A percentile compares a stretch with the other conserved stretches of the same genome.
phyloP scores from a whole-genome alignment of 2,329 filamentous ascomycete species.

The Camillea tinctor region DNA sequence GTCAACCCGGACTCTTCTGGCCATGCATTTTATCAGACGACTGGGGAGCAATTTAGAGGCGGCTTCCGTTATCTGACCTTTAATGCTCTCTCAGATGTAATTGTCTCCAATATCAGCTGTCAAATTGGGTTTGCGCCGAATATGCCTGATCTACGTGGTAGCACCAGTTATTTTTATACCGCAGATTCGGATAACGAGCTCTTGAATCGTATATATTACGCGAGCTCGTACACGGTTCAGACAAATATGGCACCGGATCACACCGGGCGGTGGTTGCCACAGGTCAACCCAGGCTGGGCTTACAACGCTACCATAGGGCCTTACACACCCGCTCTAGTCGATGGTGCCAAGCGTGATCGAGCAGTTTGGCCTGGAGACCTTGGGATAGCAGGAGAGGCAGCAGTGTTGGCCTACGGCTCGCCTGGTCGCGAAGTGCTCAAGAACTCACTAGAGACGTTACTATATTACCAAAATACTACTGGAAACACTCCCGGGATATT shows the following conservation, averaged over 20 bases:
- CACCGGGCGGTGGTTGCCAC: constrained; percentile 31
- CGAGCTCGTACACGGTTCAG: constrained; percentile 39
- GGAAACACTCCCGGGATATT: constrained; percentile 12
- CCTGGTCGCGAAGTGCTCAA: constrained; percentile 43
- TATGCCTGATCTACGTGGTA: constrained; percentile 39
- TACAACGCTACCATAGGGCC: constrained; percentile 35
- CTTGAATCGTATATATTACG: constrained; percentile 47
- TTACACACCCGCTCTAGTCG: constrained; percentile 36
- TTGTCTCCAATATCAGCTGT: constrained; percentile 26
- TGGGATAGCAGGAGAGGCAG: constrained; percentile 50
- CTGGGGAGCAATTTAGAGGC: constrained; percentile 38
- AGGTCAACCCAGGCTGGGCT: constrained; percentile 41
- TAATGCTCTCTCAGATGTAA: constrained; percentile 21
- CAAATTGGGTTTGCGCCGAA: constrained; percentile 33
- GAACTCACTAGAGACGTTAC: constrained; percentile 44
- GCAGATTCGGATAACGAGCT: constrained; percentile 37
- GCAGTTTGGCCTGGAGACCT: constrained; percentile 60
- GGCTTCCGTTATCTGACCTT: constrained; percentile 45
- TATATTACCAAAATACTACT: constrained; percentile 35
- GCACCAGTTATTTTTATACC: constrained; percentile 44
- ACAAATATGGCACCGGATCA: constrained; percentile 31
- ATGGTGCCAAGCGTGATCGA: constrained; percentile 55
- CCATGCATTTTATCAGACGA: constrained; percentile 11
- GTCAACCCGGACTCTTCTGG: constrained; percentile 1
- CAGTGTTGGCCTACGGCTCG: constrained; percentile 50